Evolutionary conservation across 2,329 filamentous ascomycete genomes (phyloP), one percentile per base, ranked within the genome.

Genomic region (Cyphellophora europaea): DNA sequence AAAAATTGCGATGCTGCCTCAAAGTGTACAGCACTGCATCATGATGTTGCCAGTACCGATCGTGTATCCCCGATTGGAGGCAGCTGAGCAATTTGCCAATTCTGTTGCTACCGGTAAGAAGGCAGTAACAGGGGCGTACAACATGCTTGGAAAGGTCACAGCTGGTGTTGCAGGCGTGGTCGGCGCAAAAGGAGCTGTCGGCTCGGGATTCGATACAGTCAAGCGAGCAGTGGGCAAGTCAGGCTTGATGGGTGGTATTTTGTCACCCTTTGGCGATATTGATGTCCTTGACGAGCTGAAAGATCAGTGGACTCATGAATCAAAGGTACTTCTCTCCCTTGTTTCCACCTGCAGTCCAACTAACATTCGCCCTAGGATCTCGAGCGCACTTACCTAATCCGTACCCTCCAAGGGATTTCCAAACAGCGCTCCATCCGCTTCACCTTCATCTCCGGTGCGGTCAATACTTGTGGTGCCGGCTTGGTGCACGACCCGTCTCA

Each of bases 261-360:
- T 98, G 32, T 95, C 87, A 63, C 88, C 93, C 21, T 98, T 98
- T 57, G 91, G 91, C 36, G 91, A 96, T 48, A 80, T 98, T 41
- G 91, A 95, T 52, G 76, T 96, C 33, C 77, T 91, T 35, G 91
- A 98, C 61, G 91, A 96, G 54, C 66, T 96, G 39, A 80, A 89
- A 54, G 91, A 98, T 57, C 81, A 93, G 69, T 98, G 91, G 91
- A 98, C 91, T 14, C 91, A 98, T 53, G 89, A 96, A 33, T 88
- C 82, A 34, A 98, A 96, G 67, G 75, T 77, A 58, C 47, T 38
- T 53, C 4, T 39, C 12, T 11, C 15, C 19, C 6, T 30, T 16
- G 11, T 14, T 13, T 19, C 18, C n/a, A 4, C 15, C 21, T 14
- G 14, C 4, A 12, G 19, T 28, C 17, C 25, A 21, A 29, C 35